Conservation (phyloP, 2,329 filamentous ascomycete species). For the Leptographium wingfieldii region DNA sequence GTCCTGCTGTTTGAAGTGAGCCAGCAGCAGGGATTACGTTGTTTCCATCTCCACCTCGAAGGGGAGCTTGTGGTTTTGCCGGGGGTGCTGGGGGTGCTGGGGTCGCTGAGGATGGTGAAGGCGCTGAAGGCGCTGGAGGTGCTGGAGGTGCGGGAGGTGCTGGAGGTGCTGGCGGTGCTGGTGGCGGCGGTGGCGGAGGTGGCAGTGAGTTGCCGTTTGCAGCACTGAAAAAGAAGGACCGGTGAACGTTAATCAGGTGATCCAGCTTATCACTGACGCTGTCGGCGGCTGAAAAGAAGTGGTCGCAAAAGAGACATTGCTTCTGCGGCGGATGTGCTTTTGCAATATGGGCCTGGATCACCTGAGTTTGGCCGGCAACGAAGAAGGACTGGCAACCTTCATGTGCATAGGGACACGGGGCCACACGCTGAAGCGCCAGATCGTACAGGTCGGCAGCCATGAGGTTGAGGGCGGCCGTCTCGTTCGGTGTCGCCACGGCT, state of each 20-base stretch:
- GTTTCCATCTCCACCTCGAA: no score
- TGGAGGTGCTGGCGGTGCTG: no score
- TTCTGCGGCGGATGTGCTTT: background rate
- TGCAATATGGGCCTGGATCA: background rate
- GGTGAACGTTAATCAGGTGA: background rate
- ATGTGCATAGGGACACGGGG: background rate
- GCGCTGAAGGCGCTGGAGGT: no score
- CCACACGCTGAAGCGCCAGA: background rate
- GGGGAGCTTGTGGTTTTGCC: no score
- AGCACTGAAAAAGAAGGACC: background rate
- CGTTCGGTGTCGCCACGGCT: constrained; percentile 1
- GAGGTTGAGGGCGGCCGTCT: background rate
- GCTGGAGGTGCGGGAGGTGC: no score
- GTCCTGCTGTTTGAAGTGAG: no score
- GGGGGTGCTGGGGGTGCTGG: no score
- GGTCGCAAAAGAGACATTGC: background rate
- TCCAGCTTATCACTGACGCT: background rate
- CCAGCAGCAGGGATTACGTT: no score
- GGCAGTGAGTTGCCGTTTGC: no score
- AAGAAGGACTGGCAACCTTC: background rate
- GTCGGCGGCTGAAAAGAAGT: background rate
- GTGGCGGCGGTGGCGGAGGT: no score
- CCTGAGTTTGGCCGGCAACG: background rate
- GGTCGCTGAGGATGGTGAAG: no score
- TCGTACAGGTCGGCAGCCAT: background rate